These are phyloP conservation scores for Penicillium lagena DNA, from an alignment of 495 filamentous ascomycete genomes.

Conservation along the genomic window DNA sequence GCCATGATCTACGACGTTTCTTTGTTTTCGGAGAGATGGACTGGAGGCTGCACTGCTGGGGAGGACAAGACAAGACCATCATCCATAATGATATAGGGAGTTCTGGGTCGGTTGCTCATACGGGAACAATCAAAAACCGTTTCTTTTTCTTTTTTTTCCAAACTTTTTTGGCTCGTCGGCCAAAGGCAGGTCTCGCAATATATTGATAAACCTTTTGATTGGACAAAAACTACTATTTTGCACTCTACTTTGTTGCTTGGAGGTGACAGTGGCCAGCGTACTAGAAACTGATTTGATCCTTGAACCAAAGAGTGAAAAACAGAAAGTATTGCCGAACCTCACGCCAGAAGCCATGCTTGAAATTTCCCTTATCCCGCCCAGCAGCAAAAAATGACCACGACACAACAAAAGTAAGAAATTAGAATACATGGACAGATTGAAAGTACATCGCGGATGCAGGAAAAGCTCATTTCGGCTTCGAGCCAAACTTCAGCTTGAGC, in stretches of 20 bases:
- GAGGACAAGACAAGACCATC: neutral
- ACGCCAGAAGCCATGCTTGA: conserved; percentile 11
- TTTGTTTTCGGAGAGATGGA: conserved; percentile 13
- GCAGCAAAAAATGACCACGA: neutral
- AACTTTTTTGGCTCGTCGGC: neutral
- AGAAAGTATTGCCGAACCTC: conserved; percentile 4
- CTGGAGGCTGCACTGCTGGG: conserved; percentile 2
- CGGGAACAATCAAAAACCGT: conserved; percentile 31
- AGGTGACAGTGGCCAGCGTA: too few relatives aligned
- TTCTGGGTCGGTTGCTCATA: conserved; percentile 36
- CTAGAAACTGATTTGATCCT: too few relatives aligned
- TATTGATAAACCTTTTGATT: too few relatives aligned
- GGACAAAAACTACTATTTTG: too few relatives aligned
- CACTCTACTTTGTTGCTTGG: too few relatives aligned
- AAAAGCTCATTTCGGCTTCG: conserved; percentile 24
- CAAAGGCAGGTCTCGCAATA: too few relatives aligned
- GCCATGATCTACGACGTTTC: conserved; percentile 14
- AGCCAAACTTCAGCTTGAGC: conserved; percentile 38
- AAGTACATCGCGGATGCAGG: conserved; percentile 5
- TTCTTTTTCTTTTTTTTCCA: conserved; percentile 16
- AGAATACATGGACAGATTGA: conserved; percentile 13
- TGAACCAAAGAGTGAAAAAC: too few relatives aligned
- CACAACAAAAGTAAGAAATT: neutral
- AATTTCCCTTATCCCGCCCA: neutral
- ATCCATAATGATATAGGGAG: conserved; percentile 31